phyloP scores from a whole-genome alignment of 2,329 filamentous ascomycete genomes.

The Diaporthe vaccinii region DNA sequence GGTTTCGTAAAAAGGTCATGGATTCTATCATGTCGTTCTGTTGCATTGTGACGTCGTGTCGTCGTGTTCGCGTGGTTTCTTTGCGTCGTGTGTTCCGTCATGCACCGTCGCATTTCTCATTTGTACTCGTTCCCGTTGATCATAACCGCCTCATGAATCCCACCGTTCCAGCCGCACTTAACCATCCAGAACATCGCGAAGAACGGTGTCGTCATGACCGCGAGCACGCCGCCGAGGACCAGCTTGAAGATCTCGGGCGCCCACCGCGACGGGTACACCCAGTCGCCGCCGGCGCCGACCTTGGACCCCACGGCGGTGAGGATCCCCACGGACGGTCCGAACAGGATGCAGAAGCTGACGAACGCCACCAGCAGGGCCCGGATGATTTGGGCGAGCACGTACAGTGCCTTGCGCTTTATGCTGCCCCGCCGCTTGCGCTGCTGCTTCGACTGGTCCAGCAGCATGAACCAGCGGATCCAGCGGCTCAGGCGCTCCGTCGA shows the following conservation, averaged over 20 bases:
- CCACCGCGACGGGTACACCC: slow-evolving; percentile 58
- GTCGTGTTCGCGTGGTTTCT: neutral
- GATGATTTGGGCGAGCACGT: slow-evolving; percentile 53
- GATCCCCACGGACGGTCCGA: slow-evolving; percentile 59
- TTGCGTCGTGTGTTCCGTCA: neutral
- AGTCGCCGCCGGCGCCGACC: slow-evolving; percentile 55
- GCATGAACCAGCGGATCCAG: slow-evolving; percentile 59
- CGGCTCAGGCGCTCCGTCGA: slow-evolving; percentile 30
- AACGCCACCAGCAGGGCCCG: slow-evolving; percentile 54
- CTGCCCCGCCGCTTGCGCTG: slow-evolving; percentile 47
- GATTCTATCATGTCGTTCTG: slow-evolving; percentile 4
- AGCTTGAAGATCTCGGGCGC: slow-evolving; percentile 64
- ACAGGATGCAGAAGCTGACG: slow-evolving; percentile 58
- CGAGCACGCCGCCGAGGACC: slow-evolving; percentile 61
- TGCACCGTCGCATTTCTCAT: slow-evolving; percentile 31
- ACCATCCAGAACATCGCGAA: slow-evolving; percentile 66
- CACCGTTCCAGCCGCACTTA: slow-evolving; percentile 59
- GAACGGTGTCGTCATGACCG: slow-evolving; percentile 60
- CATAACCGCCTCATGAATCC: slow-evolving; percentile 45
- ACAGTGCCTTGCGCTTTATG: slow-evolving; percentile 50
- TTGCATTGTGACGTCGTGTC: neutral
- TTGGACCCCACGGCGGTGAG: slow-evolving; percentile 55
- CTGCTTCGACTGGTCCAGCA: slow-evolving; percentile 52
- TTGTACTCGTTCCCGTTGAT: slow-evolving; percentile 44
- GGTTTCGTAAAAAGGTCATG: neutral